phyloP scores from a whole-genome alignment of 768 basidiomycete species.

The Lentinula raphanica region DNA sequence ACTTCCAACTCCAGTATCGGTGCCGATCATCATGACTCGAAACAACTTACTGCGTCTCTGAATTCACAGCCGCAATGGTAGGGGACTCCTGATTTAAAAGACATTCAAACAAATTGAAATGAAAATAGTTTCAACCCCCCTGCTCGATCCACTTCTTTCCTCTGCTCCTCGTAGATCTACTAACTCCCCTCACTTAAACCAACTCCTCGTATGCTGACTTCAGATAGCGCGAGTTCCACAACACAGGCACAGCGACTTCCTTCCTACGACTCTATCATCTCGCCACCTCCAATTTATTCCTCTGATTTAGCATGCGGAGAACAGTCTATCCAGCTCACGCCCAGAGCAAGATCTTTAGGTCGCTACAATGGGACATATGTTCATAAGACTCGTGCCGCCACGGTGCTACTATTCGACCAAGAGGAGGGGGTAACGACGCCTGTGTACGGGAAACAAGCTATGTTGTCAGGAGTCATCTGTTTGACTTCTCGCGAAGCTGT shows the following conservation, averaged over 20 bases:
- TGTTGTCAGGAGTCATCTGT: conserved; percentile 38
- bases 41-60: neutral
- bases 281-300: conserved; percentile 55
- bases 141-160: neutral
- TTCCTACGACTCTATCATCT: conserved; percentile 44
- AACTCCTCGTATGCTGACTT: conserved; percentile 5
- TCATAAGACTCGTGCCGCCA: conserved; percentile 32
- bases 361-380: conserved; percentile 37
- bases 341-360: conserved; percentile 15
- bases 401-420: conserved; percentile 43
- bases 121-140: no score
- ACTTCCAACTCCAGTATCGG: neutral
- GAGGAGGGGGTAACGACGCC: conserved; percentile 34
- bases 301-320: conserved; percentile 48
- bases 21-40: neutral
- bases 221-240: conserved; percentile 2
- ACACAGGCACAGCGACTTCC: conserved; percentile 31
- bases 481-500: conserved; percentile 35
- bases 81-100: no score
- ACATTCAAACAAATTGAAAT: no score
- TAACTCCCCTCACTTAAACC: no score
- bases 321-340: conserved; percentile 46
- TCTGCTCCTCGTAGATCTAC: no score
- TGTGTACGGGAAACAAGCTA: conserved; percentile 36
- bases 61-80: neutral